Conservation (phyloP, 2,329 filamentous ascomycete genomes). For the Didymella pomorum region DNA sequence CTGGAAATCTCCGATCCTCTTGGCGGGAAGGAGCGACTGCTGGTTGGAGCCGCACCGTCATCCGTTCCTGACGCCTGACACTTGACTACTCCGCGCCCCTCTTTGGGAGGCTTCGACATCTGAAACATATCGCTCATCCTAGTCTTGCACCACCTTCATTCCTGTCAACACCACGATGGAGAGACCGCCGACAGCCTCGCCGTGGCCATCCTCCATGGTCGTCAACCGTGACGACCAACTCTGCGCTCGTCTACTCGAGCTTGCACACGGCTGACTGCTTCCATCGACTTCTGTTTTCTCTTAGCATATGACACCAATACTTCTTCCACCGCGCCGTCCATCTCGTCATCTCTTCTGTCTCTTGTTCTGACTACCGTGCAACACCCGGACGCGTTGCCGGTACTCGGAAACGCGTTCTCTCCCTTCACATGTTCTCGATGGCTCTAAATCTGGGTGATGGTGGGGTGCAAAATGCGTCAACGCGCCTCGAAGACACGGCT, state of each 20-base stretch:
- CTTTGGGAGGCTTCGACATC: conserved; percentile 4
- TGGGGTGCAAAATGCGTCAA: conserved; percentile 16
- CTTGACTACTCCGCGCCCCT: conserved; percentile 10
- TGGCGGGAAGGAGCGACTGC: conserved; percentile 9
- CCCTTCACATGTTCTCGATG: conserved; percentile 18
- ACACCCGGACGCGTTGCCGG: conserved; percentile 17
- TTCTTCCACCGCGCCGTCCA: conserved; percentile 1
- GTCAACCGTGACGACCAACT: background rate
- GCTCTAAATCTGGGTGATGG: conserved; percentile 19
- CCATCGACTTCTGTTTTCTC: background rate
- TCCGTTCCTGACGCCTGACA: conserved; percentile 19
- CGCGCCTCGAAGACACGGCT: conserved; percentile 27
- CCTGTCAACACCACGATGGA: conserved; percentile 8
- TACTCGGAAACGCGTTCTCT: conserved; percentile 17
- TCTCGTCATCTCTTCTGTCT: conserved; percentile 16
- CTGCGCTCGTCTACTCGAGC: background rate
- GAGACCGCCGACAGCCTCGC: background rate
- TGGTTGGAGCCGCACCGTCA: conserved; percentile 21
- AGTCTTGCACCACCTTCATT: conserved; percentile 12
- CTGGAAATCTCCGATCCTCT: conserved; percentile 27
- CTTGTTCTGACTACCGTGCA: conserved; percentile 21
- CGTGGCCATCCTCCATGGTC: background rate
- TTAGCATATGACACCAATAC: conserved; percentile 14
- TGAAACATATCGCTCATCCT: conserved; percentile 17
- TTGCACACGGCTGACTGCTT: background rate